Conservation (phyloP, 129 eudicot genomes). For the Flaveria trinervia region DNA sequence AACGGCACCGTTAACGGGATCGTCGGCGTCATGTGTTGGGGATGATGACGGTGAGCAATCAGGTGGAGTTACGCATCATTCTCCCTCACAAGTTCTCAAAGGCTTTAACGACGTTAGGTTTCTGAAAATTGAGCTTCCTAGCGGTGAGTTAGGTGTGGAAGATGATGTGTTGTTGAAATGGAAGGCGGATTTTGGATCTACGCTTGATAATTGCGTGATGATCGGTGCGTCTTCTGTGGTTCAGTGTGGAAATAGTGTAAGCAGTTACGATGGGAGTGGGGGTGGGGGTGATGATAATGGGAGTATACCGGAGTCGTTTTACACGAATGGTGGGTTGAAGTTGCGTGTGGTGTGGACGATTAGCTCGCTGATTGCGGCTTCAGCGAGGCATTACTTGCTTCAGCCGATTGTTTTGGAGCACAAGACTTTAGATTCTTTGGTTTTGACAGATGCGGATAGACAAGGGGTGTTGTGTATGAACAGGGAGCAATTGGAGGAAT, state of each 20-base stretch:
- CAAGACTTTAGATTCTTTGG: slow-evolving; percentile 57
- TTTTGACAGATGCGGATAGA: slow-evolving; percentile 71
- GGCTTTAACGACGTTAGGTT: slow-evolving; percentile 56
- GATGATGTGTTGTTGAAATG: slow-evolving; percentile 73
- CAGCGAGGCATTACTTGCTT: slow-evolving; percentile 76
- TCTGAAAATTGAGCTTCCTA: slow-evolving; percentile 66
- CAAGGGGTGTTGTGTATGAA: slow-evolving; percentile 94
- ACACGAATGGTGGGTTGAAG: slow-evolving; percentile 87
- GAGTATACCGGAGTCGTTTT: slow-evolving; percentile 85
- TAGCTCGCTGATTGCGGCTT: slow-evolving; percentile 81
- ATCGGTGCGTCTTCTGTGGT: slow-evolving; percentile 76
- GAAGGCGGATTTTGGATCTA: slow-evolving; percentile 87
- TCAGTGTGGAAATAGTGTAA: background rate
- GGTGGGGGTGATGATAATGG: slow-evolving; percentile 57
- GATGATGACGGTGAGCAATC: slow-evolving; percentile 28
- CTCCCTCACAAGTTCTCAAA: slow-evolving; percentile 75
- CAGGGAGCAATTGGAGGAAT: slow-evolving; percentile 85
- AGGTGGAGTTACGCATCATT: slow-evolving; percentile 64
- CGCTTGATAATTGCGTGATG: slow-evolving; percentile 84
- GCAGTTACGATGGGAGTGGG: background rate
- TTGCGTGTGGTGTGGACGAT: slow-evolving; percentile 92
- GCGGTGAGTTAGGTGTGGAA: slow-evolving; percentile 78
- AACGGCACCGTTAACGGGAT: background rate
- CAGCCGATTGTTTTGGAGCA: slow-evolving; percentile 81
- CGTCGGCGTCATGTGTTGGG: slow-evolving; percentile 19